Evolutionary conservation across 345 rosid genomes (phyloP), one percentile per base, ranked within the genome.

Genomic region (Brassica carinata): DNA sequence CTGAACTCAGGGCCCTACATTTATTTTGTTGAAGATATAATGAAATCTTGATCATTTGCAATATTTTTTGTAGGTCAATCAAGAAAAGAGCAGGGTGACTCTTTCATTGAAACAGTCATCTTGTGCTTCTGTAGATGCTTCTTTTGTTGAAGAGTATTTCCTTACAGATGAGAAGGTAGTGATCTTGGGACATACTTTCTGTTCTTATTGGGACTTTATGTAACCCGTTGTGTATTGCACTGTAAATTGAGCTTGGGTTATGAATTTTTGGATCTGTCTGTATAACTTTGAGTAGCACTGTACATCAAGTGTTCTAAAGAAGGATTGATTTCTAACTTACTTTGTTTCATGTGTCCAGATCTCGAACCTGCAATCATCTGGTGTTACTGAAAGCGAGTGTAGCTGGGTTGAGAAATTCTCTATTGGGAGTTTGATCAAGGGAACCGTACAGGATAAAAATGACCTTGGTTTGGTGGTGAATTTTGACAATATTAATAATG

Each of bases 21-120:
- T 70, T 43, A 43, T 23, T 55, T 62, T 57, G 64, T 69, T 78
- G 62, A 59, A 40, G 10, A 43, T 48, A 43, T 45, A 77, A 3
- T 77, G 40, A 79, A 62, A 26, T 72, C 64, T 51, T 75, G 72
- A 72, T 73, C 73, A 23, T 34, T 71, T 38, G 53, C 15, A 64
- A 11, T 31, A 27, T 15, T n/a, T 63, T 68, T 85, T 84, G 74
- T 82, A 96, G 99, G 97, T 91, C 68, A 87, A 84, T 81, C 85
- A 72, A 75, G 97, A 89, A 80, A 82, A 89, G 38, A 85, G 85
- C 74, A 90, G 93, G 88, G 73, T 93, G 79, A 96, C 94, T 36
- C 62, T 96, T 80, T 91, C 94, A 36, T 75, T 96, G 86, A 93
- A 88, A 88, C 98, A 96, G 84, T 91, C 99, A 59, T 85, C 79